Conservation (phyloP, 108 stramenopile genomes). For the Fistulifera pelliculosa region DNA sequence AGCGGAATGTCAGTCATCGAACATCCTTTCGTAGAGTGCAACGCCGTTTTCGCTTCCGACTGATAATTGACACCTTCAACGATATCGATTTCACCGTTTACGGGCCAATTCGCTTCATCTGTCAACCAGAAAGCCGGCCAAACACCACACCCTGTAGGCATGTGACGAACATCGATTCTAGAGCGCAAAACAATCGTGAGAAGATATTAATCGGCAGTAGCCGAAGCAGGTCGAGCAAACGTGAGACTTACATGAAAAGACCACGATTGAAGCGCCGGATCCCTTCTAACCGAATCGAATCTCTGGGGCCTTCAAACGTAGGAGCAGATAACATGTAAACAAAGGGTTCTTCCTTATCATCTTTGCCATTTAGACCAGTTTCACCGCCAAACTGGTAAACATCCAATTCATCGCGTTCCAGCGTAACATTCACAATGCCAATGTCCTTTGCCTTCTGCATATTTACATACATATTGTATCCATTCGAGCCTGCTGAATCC, state of each 20-base stretch:
- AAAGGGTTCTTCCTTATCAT: conserved; percentile 42
- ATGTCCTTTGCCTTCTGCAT: conserved; percentile 33
- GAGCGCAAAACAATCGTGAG: no score
- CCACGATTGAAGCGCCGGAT: conserved; percentile 69
- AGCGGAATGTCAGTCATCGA: conserved; percentile 69
- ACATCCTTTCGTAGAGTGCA: conserved; percentile 66
- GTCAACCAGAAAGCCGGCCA: conserved; percentile 91
- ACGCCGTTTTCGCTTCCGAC: conserved; percentile 73
- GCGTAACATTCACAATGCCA: conserved; percentile 47
- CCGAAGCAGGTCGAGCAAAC: no score
- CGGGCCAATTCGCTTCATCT: conserved; percentile 85
- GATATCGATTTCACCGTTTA: conserved; percentile 88
- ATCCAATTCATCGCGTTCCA: conserved; percentile 34
- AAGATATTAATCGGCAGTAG: no score
- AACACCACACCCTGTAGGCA: conserved; percentile 84
- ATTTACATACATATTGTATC: conserved; percentile 57
- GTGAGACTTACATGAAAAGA: conserved; percentile 41
- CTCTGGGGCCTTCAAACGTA: conserved; percentile 50
- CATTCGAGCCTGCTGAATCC: conserved; percentile 74
- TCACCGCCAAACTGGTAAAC: neutral
- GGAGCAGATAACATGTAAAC: conserved; percentile 63
- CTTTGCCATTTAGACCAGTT: neutral
- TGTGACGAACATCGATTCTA: conserved; percentile 61
- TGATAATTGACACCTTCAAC: conserved; percentile 85
- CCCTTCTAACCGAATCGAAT: conserved; percentile 74